Conservation (phyloP, 208 protist species). For the Leishmania braziliensis region DNA sequence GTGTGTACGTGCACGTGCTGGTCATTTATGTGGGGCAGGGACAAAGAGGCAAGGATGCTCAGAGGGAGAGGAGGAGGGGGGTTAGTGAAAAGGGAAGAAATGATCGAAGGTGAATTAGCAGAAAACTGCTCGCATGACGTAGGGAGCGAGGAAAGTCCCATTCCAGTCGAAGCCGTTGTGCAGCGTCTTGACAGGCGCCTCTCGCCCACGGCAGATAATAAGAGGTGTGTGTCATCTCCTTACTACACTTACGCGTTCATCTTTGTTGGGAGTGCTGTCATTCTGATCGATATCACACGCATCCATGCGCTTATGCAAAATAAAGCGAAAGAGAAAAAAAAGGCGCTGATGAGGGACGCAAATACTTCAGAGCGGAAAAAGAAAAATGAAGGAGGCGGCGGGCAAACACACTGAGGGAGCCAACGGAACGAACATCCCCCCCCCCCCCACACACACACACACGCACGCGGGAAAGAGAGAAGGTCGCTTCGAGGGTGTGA, state of each 20-base stretch:
- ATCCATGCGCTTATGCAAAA: not conserved
- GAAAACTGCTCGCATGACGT: not conserved
- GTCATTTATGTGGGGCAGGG: not conserved
- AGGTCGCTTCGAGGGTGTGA: too few species aligned
- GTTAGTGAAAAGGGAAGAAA: not conserved
- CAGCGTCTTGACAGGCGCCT: too few species aligned
- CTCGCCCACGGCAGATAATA: not conserved
- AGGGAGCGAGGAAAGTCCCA: not conserved
- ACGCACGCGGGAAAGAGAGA: too few species aligned
- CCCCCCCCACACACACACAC: too few species aligned
- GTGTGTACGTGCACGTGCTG: not conserved
- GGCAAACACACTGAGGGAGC: too few species aligned
- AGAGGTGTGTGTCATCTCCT: not conserved
- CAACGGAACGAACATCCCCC: too few species aligned
- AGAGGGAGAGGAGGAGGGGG: not conserved
- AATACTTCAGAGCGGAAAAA: too few species aligned
- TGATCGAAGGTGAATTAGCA: too few species aligned
- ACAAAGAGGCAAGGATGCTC: not conserved
- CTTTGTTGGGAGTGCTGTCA: not conserved
- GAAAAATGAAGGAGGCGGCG: not conserved
- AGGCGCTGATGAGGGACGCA: not conserved
- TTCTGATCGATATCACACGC: not conserved
- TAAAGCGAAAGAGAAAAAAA: too few species aligned
- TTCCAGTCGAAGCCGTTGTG: not conserved
- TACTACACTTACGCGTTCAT: not conserved